Evolutionary conservation across 768 basidiomycete species (phyloP).

Genomic region (Melanogaster broomeanus): DNA sequence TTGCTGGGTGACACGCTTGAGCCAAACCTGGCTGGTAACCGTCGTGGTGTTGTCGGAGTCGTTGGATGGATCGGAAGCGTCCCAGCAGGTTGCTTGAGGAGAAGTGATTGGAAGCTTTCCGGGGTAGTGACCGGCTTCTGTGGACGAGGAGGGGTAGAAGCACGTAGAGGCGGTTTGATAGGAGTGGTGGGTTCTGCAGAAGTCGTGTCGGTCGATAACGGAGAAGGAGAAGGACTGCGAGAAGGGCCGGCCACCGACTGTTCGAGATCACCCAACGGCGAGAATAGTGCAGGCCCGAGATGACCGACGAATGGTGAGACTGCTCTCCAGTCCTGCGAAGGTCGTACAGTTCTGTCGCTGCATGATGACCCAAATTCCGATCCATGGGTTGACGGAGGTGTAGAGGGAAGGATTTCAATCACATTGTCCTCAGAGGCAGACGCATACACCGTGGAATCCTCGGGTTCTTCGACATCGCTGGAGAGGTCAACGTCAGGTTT

Average conservation of each 20-base stretch:
- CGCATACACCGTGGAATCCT: slow-evolving; percentile 9
- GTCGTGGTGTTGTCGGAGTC: slow-evolving; percentile 37
- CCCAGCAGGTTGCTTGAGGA: slow-evolving; percentile 26
- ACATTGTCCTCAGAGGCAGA: slow-evolving; percentile 1
- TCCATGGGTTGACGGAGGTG: slow-evolving; percentile 5
- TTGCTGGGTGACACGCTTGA: slow-evolving; percentile 38
- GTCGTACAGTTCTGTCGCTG: not conserved
- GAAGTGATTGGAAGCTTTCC: slow-evolving; percentile 31
- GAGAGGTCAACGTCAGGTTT: slow-evolving; percentile 20
- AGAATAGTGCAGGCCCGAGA: slow-evolving; percentile 32
- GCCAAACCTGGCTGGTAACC: slow-evolving; percentile 18
- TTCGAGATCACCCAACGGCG: slow-evolving; percentile 1
- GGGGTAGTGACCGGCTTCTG: slow-evolving; percentile 36
- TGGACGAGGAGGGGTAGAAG: slow-evolving; percentile 38
- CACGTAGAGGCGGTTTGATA: slow-evolving; percentile 20
- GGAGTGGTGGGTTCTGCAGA: slow-evolving; percentile 31
- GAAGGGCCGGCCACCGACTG: slow-evolving; percentile 3
- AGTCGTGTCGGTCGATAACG: not conserved
- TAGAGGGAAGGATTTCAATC: slow-evolving; percentile 8
- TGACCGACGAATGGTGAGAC: slow-evolving; percentile 25
- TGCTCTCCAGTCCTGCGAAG: not conserved
- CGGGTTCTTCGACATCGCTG: slow-evolving; percentile 25
- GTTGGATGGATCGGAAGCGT: slow-evolving; percentile 26
- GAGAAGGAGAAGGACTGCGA: slow-evolving; percentile 7
- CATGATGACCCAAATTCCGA: slow-evolving; percentile 4